phyloP scores from a whole-genome alignment of 306 rosid species.

The Gastrolobium villosum region DNA sequence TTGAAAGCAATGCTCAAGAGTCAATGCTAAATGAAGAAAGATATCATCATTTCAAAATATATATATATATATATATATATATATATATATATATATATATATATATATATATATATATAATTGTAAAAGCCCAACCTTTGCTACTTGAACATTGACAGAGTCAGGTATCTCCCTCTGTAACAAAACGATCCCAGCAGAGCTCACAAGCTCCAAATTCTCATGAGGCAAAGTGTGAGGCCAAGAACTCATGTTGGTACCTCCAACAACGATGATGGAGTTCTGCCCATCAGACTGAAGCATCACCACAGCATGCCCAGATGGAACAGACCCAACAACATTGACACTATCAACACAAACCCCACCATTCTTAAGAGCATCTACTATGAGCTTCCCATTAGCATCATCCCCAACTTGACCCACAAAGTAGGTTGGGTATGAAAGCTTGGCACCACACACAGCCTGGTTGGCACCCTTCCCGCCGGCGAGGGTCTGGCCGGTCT shows the following conservation, averaged over 20 bases:
- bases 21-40: background rate
- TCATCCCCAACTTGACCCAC: constrained; percentile 88
- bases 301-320: constrained; percentile 90
- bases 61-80: background rate
- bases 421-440: constrained; percentile 81
- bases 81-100: background rate
- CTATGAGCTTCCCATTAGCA: constrained; percentile 72
- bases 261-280: constrained; percentile 86
- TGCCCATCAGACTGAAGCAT: constrained; percentile 88
- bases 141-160: constrained; percentile 79
- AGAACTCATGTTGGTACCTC: constrained; percentile 81
- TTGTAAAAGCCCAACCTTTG: constrained; percentile 67
- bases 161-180: constrained; percentile 98
- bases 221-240: constrained; percentile 68
- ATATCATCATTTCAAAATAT: no score
- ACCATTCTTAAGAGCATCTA: constrained; percentile 61
- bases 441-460: constrained; percentile 80
- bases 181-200: constrained; percentile 83
- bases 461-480: constrained; percentile 95
- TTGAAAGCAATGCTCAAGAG: background rate
- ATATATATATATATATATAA: background rate
- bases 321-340: constrained; percentile 50
- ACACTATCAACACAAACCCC: constrained; percentile 71
- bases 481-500: constrained; percentile 74
- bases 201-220: constrained; percentile 65